Conservation (phyloP, 1,284 basidiomycete genomes). For the Tetrapyrgos nigripes region DNA sequence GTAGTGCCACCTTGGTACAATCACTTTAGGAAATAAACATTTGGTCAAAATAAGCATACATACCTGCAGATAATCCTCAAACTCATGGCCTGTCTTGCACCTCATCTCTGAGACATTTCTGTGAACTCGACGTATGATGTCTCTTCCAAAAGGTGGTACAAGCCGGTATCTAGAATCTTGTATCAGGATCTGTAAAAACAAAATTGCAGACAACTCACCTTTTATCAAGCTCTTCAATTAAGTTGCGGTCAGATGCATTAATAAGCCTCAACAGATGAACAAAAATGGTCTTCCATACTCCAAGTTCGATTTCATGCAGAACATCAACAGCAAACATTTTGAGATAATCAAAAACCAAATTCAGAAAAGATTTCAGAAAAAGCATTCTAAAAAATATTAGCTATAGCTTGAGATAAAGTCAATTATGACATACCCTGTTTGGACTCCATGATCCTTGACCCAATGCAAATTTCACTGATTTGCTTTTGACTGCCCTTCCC, state of each 20-base stretch:
- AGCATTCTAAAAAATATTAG: background rate
- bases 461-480: conserved; percentile 10
- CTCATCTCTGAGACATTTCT: too few relatives aligned
- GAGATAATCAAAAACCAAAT: background rate
- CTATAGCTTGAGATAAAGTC: background rate
- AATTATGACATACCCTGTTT: conserved; percentile 16
- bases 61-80: too few relatives aligned
- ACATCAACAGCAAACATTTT: background rate
- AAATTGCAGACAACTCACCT: background rate
- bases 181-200: background rate
- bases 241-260: background rate
- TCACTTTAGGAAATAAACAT: too few relatives aligned
- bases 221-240: background rate
- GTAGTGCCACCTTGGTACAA: too few relatives aligned
- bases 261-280: background rate
- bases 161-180: background rate
- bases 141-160: too few relatives aligned
- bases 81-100: too few relatives aligned
- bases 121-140: too few relatives aligned
- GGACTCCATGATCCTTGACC: conserved; percentile 18
- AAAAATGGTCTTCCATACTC: background rate
- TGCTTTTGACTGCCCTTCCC: conserved; percentile 11
- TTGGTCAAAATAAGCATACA: too few relatives aligned
- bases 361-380: background rate
- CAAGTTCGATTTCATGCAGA: conserved; percentile 1